These are phyloP conservation scores for Paspalum vaginatum DNA, from an alignment of 176 grass and related monocot genomes.

Conservation along the genomic window DNA sequence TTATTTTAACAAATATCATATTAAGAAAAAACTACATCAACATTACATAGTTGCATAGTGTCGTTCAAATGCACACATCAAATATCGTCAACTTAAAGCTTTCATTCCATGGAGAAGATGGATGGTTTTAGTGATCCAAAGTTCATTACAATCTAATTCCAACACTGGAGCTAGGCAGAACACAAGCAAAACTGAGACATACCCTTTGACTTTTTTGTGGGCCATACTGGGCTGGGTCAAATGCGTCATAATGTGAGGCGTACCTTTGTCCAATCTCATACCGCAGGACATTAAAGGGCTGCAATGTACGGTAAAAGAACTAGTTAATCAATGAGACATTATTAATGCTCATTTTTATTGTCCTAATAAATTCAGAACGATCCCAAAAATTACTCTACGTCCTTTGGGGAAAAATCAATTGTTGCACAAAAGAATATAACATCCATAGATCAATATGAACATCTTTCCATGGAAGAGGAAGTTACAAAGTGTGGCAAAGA, in stretches of 20 bases:
- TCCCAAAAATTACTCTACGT: neutral
- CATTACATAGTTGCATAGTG: no score
- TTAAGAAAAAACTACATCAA: no score
- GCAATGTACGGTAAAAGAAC: conserved; percentile 43
- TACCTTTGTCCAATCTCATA: conserved; percentile 95
- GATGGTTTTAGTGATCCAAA: no score
- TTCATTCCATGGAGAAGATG: no score
- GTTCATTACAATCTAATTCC: no score
- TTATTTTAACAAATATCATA: no score
- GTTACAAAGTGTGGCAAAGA: neutral
- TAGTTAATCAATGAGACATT: conserved; percentile 10
- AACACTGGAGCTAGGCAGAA: conserved; percentile 14
- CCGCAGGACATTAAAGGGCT: conserved; percentile 86
- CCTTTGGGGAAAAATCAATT: neutral
- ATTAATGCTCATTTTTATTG: neutral
- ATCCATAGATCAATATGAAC: neutral
- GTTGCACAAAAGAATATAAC: neutral
- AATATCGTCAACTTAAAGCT: no score
- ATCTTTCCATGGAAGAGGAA: neutral
- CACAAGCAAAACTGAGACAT: conserved; percentile 33
- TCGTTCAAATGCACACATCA: no score
- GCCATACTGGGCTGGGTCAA: conserved; percentile 88
- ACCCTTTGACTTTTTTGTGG: conserved; percentile 96
- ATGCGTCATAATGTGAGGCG: conserved; percentile 96
- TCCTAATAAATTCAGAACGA: conserved; percentile 6